Percentiles rank a stretch among this genome's conserved stretches.
Evolutionary conservation across 306 rosid species (phyloP).

Genomic region (Rubus parviflorus): DNA sequence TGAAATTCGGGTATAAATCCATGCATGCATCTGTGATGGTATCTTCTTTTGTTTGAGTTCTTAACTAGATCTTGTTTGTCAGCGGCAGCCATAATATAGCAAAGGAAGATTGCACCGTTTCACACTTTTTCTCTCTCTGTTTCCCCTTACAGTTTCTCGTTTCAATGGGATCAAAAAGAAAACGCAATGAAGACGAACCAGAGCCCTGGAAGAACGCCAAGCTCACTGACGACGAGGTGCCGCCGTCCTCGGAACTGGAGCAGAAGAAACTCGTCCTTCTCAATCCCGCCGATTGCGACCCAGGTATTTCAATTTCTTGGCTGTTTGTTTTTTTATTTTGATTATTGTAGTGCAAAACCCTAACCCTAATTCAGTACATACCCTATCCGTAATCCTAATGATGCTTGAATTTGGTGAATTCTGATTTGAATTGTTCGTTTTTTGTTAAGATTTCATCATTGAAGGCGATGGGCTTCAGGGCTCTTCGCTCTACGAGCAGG

Average conservation of each 20-base stretch:
- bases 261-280: slow-evolving; percentile 21
- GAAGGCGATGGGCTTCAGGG: slow-evolving; percentile 35
- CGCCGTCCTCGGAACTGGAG: not conserved
- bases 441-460: slow-evolving; percentile 41
- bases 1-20: too few species aligned
- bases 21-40: too few species aligned
- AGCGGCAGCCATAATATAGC: too few species aligned
- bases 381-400: too few species aligned
- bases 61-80: too few species aligned
- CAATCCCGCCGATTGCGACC: slow-evolving; percentile 39
- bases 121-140: too few species aligned
- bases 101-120: too few species aligned
- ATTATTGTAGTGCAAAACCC: too few species aligned
- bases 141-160: not conserved
- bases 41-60: too few species aligned
- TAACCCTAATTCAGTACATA: too few species aligned
- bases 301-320: slow-evolving; percentile 21
- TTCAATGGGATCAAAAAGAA: slow-evolving; percentile 26
- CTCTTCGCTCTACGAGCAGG: slow-evolving; percentile 39
- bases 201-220: slow-evolving; percentile 17
- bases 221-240: not conserved
- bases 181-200: slow-evolving; percentile 7
- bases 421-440: slow-evolving; percentile 8
- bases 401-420: too few species aligned
- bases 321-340: not conserved